These are phyloP conservation scores for Coffea eugenioides DNA, from an alignment of 257 asterid species.

Conservation along the genomic window DNA sequence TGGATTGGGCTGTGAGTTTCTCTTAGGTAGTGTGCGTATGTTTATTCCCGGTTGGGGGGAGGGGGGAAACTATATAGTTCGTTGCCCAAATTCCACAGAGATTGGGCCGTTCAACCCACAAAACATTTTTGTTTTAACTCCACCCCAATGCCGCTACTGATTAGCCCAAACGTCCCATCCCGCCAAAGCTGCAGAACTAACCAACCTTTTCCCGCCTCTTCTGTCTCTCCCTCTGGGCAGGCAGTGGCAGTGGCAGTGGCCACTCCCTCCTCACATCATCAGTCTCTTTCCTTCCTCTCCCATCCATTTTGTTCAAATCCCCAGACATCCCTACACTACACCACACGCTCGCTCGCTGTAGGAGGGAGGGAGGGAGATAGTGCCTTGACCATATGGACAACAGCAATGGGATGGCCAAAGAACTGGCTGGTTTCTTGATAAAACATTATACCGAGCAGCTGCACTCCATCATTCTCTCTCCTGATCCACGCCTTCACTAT, in stretches of 20 bases:
- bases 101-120: background rate
- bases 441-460: conserved; percentile 59
- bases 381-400: conserved; percentile 37
- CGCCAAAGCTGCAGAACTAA: background rate
- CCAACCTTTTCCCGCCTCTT: conserved; percentile 16
- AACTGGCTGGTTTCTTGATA: conserved; percentile 68
- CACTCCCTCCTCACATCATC: background rate
- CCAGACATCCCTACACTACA: background rate
- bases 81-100: background rate
- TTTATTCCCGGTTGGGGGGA: too few species aligned
- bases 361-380: background rate
- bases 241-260: too few species aligned
- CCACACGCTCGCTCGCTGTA: conserved; percentile 3
- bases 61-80: too few species aligned
- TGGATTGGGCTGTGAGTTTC: too few species aligned
- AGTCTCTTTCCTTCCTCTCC: background rate
- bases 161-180: background rate
- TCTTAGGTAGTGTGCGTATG: too few species aligned
- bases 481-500: conserved; percentile 87
- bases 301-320: background rate
- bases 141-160: background rate
- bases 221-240: background rate
- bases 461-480: conserved; percentile 47
- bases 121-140: too few species aligned
- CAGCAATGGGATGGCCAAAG: conserved; percentile 39